Evolutionary conservation across 2,329 filamentous ascomycete genomes (phyloP), one percentile per base, ranked within the genome.

Genomic region (Dothidotthia symphoricarpi): DNA sequence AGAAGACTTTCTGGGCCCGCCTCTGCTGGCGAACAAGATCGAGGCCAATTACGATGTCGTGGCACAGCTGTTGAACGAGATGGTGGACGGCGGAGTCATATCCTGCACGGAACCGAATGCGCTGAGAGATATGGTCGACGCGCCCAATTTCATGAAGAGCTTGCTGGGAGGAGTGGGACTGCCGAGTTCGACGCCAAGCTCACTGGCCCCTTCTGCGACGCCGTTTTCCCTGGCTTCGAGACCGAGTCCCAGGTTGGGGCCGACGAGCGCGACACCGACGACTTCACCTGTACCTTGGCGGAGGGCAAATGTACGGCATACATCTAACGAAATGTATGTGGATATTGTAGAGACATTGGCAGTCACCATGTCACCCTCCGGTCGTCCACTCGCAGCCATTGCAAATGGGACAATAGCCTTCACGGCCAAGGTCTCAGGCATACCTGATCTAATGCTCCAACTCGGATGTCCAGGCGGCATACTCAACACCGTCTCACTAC

Each of bases 291-390:
- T 97, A 27, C 90, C 90, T 1, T 98, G 93, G 93, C 81, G 93
- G 45, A 78, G 89, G 44, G 82, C 88, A 26, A 95, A 95, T 58
- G 93, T 98, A 36, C 80, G 90, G 12, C 93, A 98, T 66, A 97
- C 91, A 3, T 95, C 87, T 38, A 98, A 97, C 68, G 93, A 98
- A 67, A 76, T 98, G 52, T 97, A 97, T 64, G 91, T 95, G 40
- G 93, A 98, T 64, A 82, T 98, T 10, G 82, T 98, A 45, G 93
- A 98, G 71, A 88, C 87, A 1, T 74, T 98, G 0, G 81, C 83
- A 1, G 88, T 96, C 27, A 95, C 86, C 0, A 77, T 97, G 28
- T 89, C 93, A 0, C 93, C 93, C 0, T 96, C 90, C 0, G 93
- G 93, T 4, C 78, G 89, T 11, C 85, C 91, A 1, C 75, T 98